Percentiles rank a stretch among this genome's conserved stretches.
Evolutionary conservation across 2,329 filamentous ascomycete species (phyloP).

Genomic region (Knufia petricola): DNA sequence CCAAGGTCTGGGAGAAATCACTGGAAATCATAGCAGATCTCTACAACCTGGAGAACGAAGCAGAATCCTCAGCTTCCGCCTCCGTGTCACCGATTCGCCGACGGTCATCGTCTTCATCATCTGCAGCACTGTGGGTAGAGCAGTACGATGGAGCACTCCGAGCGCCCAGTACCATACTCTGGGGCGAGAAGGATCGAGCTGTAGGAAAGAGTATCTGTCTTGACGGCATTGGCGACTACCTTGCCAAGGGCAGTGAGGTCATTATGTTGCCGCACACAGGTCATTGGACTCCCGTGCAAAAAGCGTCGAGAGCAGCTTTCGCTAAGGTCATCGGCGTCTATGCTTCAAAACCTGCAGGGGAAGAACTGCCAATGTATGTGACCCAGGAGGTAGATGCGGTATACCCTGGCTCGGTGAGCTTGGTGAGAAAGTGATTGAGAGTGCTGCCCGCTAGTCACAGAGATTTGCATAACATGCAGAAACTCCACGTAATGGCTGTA

Average conservation of each 20-base stretch:
- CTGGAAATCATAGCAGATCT: constrained; percentile 41
- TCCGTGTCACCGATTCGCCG: constrained; percentile 16
- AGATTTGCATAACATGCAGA: too few species aligned
- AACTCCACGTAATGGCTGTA: too few species aligned
- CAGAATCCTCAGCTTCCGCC: constrained; percentile 12
- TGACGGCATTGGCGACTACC: constrained; percentile 44
- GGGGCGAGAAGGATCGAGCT: constrained; percentile 44
- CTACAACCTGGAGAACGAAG: constrained; percentile 32
- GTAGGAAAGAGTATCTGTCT: constrained; percentile 41
- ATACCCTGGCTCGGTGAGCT: constrained; percentile 18
- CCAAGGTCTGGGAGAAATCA: constrained; percentile 42
- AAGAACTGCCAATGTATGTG: constrained; percentile 13
- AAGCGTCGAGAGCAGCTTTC: constrained; percentile 34
- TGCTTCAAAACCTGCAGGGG: constrained; percentile 13
- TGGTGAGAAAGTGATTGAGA: constrained; percentile 20
- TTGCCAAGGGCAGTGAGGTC: constrained; percentile 42
- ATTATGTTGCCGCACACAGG: constrained; percentile 40
- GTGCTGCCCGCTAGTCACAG: too few species aligned
- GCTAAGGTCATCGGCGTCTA: constrained; percentile 24
- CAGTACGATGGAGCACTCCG: constrained; percentile 39
- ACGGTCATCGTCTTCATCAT: constrained; percentile 19
- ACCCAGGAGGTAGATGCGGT: constrained; percentile 17
- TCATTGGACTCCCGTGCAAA: constrained; percentile 46
- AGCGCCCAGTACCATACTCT: constrained; percentile 44
- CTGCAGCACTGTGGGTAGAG: constrained; percentile 32